Conservation (phyloP, 2,329 filamentous ascomycete genomes). For the Helicocarpus griseus region DNA sequence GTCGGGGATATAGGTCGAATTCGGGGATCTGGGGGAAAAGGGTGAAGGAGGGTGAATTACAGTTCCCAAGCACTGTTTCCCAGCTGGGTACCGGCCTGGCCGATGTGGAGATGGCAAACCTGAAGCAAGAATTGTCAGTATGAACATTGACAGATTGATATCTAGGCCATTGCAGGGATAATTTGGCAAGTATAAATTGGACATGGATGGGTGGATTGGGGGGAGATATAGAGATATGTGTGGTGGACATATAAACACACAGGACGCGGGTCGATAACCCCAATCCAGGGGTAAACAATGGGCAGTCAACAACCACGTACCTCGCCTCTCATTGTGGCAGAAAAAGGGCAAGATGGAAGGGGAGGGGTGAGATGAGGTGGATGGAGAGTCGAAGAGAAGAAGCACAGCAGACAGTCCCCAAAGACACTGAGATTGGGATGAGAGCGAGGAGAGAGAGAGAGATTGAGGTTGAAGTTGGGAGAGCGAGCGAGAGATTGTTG, state of each 20-base stretch:
- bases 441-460: conserved; percentile 3
- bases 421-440: not conserved
- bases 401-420: not conserved
- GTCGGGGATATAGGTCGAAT: not conserved
- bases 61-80: conserved; percentile 62
- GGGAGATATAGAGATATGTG: not conserved
- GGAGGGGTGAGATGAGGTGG: not conserved
- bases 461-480: conserved; percentile 3
- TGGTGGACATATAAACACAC: conserved; percentile 3
- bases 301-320: conserved; percentile 14
- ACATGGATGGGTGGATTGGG: conserved; percentile 6
- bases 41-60: conserved; percentile 37
- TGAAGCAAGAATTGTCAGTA: conserved; percentile 20
- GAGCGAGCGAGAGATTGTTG: conserved; percentile 3
- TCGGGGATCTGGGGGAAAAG: conserved; percentile 14
- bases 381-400: not conserved
- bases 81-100: conserved; percentile 58
- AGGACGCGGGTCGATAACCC: conserved; percentile 8
- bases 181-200: conserved; percentile 1
- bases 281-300: conserved; percentile 17
- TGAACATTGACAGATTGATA: not conserved
- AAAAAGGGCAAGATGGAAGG: conserved; percentile 2
- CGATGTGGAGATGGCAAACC: conserved; percentile 59
- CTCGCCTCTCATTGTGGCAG: conserved; percentile 28
- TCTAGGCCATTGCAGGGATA: not conserved